Base-by-base conservation (phyloP, 202 grass and related monocot genomes). In the Miscanthus sacchariflorus region DNA sequence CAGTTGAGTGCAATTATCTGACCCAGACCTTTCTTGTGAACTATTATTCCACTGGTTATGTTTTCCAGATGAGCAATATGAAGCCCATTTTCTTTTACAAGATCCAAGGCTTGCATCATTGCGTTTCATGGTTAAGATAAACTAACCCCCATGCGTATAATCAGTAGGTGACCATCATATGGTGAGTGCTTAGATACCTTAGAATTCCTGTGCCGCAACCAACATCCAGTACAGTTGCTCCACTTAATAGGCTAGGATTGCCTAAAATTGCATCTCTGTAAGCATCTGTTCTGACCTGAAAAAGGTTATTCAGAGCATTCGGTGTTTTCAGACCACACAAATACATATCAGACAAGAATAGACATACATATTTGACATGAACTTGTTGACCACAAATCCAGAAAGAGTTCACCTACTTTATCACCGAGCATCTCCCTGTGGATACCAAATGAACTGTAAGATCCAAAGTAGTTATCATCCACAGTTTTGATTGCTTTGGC, bases 351-450 rank as follows among this genome's bases (percentile, higher is more conserved):
- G 27, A 86, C 54, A 82, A 59, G 48, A 76, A 76, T 0, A 33
- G 2, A 43, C 25, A 66, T 18, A 25, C 4, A 61, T 81, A 46
- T 56, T 54, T 36, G 15, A 72, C 9, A 83, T 21, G 80, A 40
- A 81, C 6, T 4, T 52, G 77, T 59, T 61, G 36, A 25, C 12
- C 49, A 83, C 17, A 70, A 50, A 76, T 68, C 9, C 65, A 73
- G 52, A 61, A 33, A 79, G 76, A 59, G 36, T 63, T 88, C 30
- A 84, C 79, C 61, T 65, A 99, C 97, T 90, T 99, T 96, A 74
- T 99, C 94, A 7, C 91, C 79, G 19, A 99, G 91, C 97, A 99
- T 99, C 94, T 99, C 94, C 77, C 94, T 95, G 82, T 99, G 97
- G 56, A 99, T 96, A 66, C 91, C 89, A 78, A 95, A 99, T 54